Evolutionary conservation across 2,329 filamentous ascomycete species (phyloP), one percentile per base, ranked within the genome.

Genomic region (Akanthomyces uredinophilus): DNA sequence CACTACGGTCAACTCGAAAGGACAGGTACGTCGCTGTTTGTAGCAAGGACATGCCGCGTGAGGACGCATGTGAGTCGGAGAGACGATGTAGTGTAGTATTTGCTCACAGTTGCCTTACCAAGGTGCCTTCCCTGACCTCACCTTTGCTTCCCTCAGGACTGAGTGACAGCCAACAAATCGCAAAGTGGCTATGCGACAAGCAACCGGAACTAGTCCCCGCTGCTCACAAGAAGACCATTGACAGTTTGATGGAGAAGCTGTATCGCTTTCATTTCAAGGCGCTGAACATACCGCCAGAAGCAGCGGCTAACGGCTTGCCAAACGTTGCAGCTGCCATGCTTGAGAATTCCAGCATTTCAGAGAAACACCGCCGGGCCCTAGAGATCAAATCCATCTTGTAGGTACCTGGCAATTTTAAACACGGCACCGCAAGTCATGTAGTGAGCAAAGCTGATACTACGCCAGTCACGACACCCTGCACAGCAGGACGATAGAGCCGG

Each of bases 341-440:
- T 2, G 71, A 72, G 62, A 66, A 64, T 18, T 64, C 65, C 5
- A 65, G 66, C 18, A 64, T 73, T 7, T 67, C 69, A 8, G 67
- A 68, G 39, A 53, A 56, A 11, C 66, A 72, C 50, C 71, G 71
- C 2, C 67, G 71, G 41, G 68, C 68, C 1, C 66, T 73, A 5
- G 71, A 73, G 64, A 69, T 72, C 32, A 71, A 71, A 51, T 72
- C 68, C 24, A 53, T 72, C 22, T 70, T 70, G 70, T 73, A 66
- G 68, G 71, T 70, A 10, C 16, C n/a, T 39, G 11, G 10, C 18
- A 18, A 5, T 5, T 13, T 35, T 16, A 20, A 52, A 16, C 4
- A 18, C 20, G 39, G 16, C 16, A 14, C n/a, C 1, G 44, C n/a
- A 43, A 6, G 18, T 3, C 27, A 16, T 14, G 32, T 35, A n/a